phyloP scores from a whole-genome alignment of 176 grass and related monocot species.

The Raddia distichophylla region DNA sequence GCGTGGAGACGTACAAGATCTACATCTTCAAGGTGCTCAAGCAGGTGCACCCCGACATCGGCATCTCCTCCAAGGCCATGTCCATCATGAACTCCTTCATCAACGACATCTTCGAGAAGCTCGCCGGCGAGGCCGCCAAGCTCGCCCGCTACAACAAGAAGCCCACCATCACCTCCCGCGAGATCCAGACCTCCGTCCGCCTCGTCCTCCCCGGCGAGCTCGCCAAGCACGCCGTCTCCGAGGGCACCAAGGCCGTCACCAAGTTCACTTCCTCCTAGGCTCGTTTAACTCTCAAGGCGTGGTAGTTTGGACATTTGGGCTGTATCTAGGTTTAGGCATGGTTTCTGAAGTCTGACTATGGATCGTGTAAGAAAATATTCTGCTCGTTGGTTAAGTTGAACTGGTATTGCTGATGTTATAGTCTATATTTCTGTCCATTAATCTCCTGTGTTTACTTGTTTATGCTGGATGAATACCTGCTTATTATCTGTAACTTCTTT shows the following conservation, averaged over 20 bases:
- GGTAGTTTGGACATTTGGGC: too few relatives aligned
- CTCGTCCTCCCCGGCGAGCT: conserved; percentile 64
- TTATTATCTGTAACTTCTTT: too few relatives aligned
- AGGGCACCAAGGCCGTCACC: conserved; percentile 75
- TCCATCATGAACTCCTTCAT: conserved; percentile 93
- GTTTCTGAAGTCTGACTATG: too few relatives aligned
- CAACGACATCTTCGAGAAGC: conserved; percentile 92
- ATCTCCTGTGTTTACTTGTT: not conserved
- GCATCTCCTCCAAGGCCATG: conserved; percentile 81
- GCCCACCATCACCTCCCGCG: conserved; percentile 68
- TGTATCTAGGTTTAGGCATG: too few relatives aligned
- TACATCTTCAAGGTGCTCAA: conserved; percentile 86
- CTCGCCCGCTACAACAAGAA: conserved; percentile 66
- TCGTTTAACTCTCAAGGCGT: too few relatives aligned
- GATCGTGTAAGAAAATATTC: not conserved
- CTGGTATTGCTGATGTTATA: not conserved
- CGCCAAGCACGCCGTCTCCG: conserved; percentile 70
- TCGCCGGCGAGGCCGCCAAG: conserved; percentile 54
- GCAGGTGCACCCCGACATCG: conserved; percentile 82
- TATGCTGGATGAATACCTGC: not conserved
- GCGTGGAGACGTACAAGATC: conserved; percentile 76
- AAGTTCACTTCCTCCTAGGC: conserved; percentile 51
- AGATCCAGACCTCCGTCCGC: conserved; percentile 65
- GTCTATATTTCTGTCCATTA: not conserved
- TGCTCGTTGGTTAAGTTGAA: not conserved